A percentile compares a stretch with the other conserved stretches of the same genome.
phyloP scores from a whole-genome alignment of 2,329 filamentous ascomycete species.

The Neospermospora avenae region DNA sequence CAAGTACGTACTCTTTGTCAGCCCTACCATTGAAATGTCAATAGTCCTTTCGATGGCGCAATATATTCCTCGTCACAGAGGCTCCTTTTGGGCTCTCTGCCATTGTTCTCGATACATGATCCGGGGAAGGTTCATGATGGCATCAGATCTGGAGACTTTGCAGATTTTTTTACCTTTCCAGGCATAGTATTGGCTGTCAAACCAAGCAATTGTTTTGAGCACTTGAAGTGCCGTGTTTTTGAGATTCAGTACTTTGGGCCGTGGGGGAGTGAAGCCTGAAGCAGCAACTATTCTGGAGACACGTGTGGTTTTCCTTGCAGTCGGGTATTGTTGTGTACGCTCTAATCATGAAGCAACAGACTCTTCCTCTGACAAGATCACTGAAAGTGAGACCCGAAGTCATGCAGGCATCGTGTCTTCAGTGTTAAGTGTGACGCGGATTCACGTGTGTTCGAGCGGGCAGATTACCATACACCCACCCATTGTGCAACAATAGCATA shows the following conservation, averaged over 20 bases:
- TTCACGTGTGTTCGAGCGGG: conserved; percentile 14
- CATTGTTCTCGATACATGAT: conserved; percentile 37
- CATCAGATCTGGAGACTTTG: neutral
- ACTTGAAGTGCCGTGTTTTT: neutral
- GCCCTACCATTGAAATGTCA: conserved; percentile 42
- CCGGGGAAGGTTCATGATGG: conserved; percentile 18
- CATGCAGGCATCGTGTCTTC: conserved; percentile 6
- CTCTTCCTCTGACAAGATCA: conserved; percentile 11
- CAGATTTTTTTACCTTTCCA: conserved; percentile 20
- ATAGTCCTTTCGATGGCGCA: conserved; percentile 34
- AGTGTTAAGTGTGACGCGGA: conserved; percentile 9
- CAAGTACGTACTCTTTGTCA: conserved; percentile 39
- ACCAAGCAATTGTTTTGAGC: neutral
- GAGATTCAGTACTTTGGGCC: neutral
- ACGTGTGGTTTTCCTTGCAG: conserved; percentile 3
- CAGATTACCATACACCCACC: conserved; percentile 20
- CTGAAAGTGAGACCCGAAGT: conserved; percentile 2
- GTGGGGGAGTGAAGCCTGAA: neutral
- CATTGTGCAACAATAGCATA: neutral
- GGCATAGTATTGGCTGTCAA: conserved; percentile 15
- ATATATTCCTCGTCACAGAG: conserved; percentile 39
- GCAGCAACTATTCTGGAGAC: neutral
- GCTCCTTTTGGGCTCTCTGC: conserved; percentile 35
- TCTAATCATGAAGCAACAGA: neutral
- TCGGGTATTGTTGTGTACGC: neutral